A percentile compares a stretch with the other conserved stretches of the same genome.
phyloP scores from a whole-genome alignment of 1,139 yeast genomes.

The Lodderomyces oxycetoniae region DNA sequence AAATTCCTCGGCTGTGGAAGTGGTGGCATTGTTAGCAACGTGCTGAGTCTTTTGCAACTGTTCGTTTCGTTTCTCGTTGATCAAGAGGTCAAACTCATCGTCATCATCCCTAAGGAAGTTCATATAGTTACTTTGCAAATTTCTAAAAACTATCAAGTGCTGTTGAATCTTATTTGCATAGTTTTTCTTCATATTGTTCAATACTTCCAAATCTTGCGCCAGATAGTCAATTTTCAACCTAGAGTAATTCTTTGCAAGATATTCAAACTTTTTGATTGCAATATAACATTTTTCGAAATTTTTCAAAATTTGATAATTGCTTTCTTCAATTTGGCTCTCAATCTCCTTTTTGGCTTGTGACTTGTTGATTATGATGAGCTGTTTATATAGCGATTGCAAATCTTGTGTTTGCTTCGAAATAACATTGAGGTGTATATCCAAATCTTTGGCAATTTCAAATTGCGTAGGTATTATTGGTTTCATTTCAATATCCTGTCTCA shows the following conservation, averaged over 20 bases:
- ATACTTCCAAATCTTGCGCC: conserved; percentile 55
- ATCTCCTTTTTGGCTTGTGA: conserved; percentile 72
- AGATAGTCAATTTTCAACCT: conserved; percentile 33
- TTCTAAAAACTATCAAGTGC: conserved; percentile 70
- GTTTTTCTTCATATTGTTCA: conserved; percentile 75
- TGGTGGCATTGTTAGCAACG: neutral
- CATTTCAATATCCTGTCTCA: conserved; percentile 36
- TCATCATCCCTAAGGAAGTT: conserved; percentile 71
- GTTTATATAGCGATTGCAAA: conserved; percentile 68
- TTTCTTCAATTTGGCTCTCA: conserved; percentile 65
- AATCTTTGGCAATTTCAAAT: conserved; percentile 66
- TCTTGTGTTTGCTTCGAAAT: conserved; percentile 50
- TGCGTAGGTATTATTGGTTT: conserved; percentile 70
- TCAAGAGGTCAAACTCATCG: conserved; percentile 6
- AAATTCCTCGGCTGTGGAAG: conserved; percentile 2
- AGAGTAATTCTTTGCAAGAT: conserved; percentile 38
- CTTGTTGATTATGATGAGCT: conserved; percentile 81
- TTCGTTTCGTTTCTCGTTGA: conserved; percentile 4
- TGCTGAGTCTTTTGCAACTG: neutral
- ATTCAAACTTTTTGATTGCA: conserved; percentile 63
- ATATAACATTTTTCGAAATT: conserved; percentile 73
- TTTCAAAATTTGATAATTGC: conserved; percentile 70
- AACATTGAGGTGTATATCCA: conserved; percentile 55
- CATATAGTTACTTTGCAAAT: conserved; percentile 83
- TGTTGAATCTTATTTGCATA: conserved; percentile 84